Base-by-base conservation (phyloP, 257 asterid species). In the Striga asiatica region DNA sequence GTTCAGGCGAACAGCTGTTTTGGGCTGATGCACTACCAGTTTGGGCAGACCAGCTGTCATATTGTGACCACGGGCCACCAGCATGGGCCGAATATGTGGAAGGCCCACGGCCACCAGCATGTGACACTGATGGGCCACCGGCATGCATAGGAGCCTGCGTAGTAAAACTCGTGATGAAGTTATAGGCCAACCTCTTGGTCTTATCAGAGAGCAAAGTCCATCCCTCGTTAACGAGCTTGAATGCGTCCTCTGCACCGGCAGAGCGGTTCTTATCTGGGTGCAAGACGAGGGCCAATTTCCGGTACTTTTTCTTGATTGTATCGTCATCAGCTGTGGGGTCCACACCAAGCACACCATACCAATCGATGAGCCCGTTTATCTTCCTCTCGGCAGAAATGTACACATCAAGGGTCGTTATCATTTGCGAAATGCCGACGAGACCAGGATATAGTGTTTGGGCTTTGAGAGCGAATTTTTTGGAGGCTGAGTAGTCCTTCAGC, bases 211-310 rank as follows among this genome's bases (percentile, higher is more conserved):
- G 67, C 60, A 78, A 38, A 48, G 66, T 67, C 78, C 79, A 81
- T 25, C 81, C 88, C 69, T 78, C 85, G 0, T 80, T 72, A 21
- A 81, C 54, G 56, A 81, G 79, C 35, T 64, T 78, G 64, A 84
- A 84, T 0, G 91, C 91, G 24, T 83, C 88, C 49, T 78, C 83
- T 14, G 85, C 91, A n/a, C 94, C 88, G 49, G 53, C 60, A 11
- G 78, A 65, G 61, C 60, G 71, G 56, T 83, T 83, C 65, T 80
- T 83, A 58, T 83, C 89, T 2, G 89, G 94, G 54, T 84, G 94
- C 51, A 76, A 71, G 46, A 66, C 6, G 20, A 84, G 91, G 58
- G 85, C 91, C 68, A 81, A 64, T 66, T 78, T 84, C 60, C 78
- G 60, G 66, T 74, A 84, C 52, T 81, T 83, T 62, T 76, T 84